These are phyloP conservation scores for Rhodotorula glutinis DNA, from an alignment of 1,284 basidiomycete species.

Conservation along the genomic window DNA sequence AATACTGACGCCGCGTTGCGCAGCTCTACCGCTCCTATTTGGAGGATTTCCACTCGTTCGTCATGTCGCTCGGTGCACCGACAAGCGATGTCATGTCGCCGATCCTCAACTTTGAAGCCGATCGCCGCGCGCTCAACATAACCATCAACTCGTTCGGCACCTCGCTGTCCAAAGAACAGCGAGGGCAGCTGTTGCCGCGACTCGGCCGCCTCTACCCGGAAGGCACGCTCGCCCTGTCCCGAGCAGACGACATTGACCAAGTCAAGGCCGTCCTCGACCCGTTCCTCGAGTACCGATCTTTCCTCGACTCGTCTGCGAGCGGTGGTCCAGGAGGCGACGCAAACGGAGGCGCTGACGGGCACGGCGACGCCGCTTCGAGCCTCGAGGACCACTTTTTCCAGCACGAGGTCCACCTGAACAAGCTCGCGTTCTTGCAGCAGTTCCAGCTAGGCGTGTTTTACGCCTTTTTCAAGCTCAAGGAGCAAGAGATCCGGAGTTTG, in stretches of 20 bases:
- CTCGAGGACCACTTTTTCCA: constrained; percentile 95
- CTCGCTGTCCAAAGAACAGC: constrained; percentile 88
- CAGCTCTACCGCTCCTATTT: constrained; percentile 97
- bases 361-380: constrained; percentile 50
- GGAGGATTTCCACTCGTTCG: constrained; percentile 91
- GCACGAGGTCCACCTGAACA: constrained; percentile 89
- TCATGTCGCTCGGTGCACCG: constrained; percentile 71
- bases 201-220: constrained; percentile 92
- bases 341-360: constrained; percentile 7
- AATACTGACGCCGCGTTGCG: background rate
- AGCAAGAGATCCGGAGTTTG: constrained; percentile 96
- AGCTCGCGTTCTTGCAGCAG: constrained; percentile 88
- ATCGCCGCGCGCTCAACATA: constrained; percentile 94
- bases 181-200: constrained; percentile 90
- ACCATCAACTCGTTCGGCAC: constrained; percentile 99
- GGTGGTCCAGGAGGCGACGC: constrained; percentile 42
- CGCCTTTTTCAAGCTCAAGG: constrained; percentile 93
- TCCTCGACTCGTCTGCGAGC: constrained; percentile 59
- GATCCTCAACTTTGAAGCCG: constrained; percentile 93
- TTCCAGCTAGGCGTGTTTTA: constrained; percentile 76
- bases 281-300: constrained; percentile 82
- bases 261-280: constrained; percentile 84
- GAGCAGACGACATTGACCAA: constrained; percentile 93
- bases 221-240: constrained; percentile 89
- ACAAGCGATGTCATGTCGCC: constrained; percentile 85